Conservation (phyloP, 2,329 filamentous ascomycete genomes). For the Cercospora sp. region DNA sequence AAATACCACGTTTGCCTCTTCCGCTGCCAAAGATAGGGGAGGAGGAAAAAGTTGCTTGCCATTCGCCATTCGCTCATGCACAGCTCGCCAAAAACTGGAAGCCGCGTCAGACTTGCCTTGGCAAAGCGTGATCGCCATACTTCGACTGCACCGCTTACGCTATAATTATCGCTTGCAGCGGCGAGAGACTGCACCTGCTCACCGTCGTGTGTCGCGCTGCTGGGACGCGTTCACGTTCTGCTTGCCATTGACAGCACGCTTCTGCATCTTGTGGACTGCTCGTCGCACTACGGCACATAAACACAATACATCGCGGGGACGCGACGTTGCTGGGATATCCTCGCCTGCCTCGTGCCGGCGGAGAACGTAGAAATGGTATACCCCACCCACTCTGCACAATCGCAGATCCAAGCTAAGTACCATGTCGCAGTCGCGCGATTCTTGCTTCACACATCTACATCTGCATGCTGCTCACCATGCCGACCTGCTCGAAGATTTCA, state of each 20-base stretch:
- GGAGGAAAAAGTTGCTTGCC: background rate
- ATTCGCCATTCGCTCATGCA: background rate
- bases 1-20: background rate
- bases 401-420: slow-evolving; percentile 9
- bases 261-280: background rate
- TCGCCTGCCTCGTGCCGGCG: background rate
- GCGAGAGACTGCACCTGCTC: background rate
- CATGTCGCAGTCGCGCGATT: slow-evolving; percentile 63
- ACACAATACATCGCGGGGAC: background rate
- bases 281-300: background rate
- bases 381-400: background rate
- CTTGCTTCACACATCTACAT: slow-evolving; percentile 72
- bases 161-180: background rate
- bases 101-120: slow-evolving; percentile 7
- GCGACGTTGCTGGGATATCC: background rate
- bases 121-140: background rate
- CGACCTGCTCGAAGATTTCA: slow-evolving; percentile 70
- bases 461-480: slow-evolving; percentile 70
- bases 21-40: background rate
- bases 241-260: background rate
- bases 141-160: background rate
- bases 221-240: background rate
- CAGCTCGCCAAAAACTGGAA: background rate
- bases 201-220: background rate
- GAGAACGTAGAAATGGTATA: slow-evolving; percentile 20